Evolutionary conservation across 768 basidiomycete species (phyloP), one percentile per base, ranked within the genome.

Genomic region (Russula dissimulans): DNA sequence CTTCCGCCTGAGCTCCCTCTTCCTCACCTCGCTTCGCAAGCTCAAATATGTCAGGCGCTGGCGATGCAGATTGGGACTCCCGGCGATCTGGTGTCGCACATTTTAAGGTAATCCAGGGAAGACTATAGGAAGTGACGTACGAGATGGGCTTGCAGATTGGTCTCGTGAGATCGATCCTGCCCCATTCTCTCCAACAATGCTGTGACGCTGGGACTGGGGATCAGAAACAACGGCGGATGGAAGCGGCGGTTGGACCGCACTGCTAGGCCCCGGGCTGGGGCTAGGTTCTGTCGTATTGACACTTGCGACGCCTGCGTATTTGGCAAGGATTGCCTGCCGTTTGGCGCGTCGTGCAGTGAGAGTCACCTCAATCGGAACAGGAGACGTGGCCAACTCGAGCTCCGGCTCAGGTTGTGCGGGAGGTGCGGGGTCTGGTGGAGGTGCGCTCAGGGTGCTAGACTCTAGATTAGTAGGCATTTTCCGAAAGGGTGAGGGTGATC

Each of bases 321-420:
- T 91, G 56, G 88, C 89, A 45, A 89, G 75, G 57, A 94, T 92
- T 9, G 87, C 90, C 60, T 83, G 83, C 32, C 91, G 84, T 56
- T 73, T 76, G 14, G 87, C 87, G 31, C 86, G 81, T 9, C 89
- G 83, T 32, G 81, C 85, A 6, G 75, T 87, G 38, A 89, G 77
- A 9, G 83, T 72, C 47, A 82, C 77, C 67, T 90, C 87, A 7
- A 85, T 76, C 1, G 82, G 68, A n/a, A 69, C 61, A 42, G 68
- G 70, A 12, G 72, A 76, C 14, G 74, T 70, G n/a, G 79, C 72
- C 12, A 82, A 50, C 18, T 84, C 82, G 18, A 85, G 69, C 53
- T 87, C 86, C 64, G 72, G 71, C 41, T 77, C 77, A 3, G 71
- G 72, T 50, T 75, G 76, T n/a, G 70, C 68, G 14, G 71, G 63